Base-by-base conservation (phyloP, 2,329 filamentous ascomycete genomes). In the Pyrenophora seminiperda region DNA sequence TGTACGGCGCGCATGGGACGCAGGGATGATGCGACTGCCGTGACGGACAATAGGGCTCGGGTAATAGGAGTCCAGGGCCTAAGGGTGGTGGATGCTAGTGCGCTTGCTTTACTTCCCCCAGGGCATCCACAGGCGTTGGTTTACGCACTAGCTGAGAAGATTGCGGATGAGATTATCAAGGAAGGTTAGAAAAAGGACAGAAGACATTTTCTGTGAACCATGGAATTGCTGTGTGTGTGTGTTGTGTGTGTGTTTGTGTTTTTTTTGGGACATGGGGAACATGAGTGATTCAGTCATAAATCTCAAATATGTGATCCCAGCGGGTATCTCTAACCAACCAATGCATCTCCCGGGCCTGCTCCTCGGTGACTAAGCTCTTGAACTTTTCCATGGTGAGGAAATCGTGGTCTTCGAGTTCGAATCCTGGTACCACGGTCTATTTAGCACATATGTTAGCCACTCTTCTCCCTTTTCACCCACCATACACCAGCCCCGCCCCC, bases 321-420 rank as follows among this genome's bases (percentile, higher is more conserved):
- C n/a, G n/a, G n/a, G n/a, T n/a, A n/a, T n/a, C n/a, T n/a, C 71
- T 66, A n/a, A 76, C 39, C 61, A 77, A 61, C 75, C 75, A 77
- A 45, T 51, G 56, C 61, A 88, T 62, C 61, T 81, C 76, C 51
- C 73, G 64, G 1, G 75, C 76, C 58, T 80, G 76, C 20, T 81
- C 75, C 9, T 73, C 58, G 0, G 76, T 76, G 1, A 88, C 64
- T 20, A 88, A 55, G 32, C 76, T 68, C 31, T 67, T 65, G 57
- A 86, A 72, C 10, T 69, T 72, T 40, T 79, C 74, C 7, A 58
- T 54, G 2, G 72, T 76, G 63, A 89, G 72, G 60, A 89, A 89
- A 59, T 87, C 83, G 67, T 89, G 84, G 67, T 89, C 85, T 49
- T 75, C 77, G 58, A 77, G 87, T 62, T 88, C 85, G 61, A 89